These are phyloP conservation scores for Sporisorium graminicola DNA, from an alignment of 1,284 basidiomycete species.

Conservation along the genomic window DNA sequence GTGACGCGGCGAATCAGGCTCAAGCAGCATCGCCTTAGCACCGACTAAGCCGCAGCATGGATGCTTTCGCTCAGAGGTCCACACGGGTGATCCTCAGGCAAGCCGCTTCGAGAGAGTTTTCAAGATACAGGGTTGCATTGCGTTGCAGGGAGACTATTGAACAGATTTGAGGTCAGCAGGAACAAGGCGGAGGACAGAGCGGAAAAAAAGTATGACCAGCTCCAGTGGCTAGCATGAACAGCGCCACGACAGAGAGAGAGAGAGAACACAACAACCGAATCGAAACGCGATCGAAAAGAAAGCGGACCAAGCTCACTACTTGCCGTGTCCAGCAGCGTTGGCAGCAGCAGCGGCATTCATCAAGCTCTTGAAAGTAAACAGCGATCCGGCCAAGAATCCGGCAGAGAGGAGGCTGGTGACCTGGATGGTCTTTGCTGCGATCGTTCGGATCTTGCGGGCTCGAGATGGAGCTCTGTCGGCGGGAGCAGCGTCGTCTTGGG, in stretches of 20 bases:
- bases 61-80: too few species aligned
- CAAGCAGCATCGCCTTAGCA: not conserved
- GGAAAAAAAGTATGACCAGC: not conserved
- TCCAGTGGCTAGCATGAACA: not conserved
- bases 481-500: not conserved
- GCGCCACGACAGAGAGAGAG: not conserved
- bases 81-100: not conserved
- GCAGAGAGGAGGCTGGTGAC: slow-evolving; percentile 31
- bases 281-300: not conserved
- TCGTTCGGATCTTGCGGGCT: not conserved
- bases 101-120: not conserved
- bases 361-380: slow-evolving; percentile 49
- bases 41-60: not conserved
- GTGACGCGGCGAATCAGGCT: too few species aligned
- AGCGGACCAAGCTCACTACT: slow-evolving; percentile 1
- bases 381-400: slow-evolving; percentile 34
- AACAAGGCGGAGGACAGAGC: not conserved
- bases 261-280: not conserved
- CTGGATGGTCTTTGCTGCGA: slow-evolving; percentile 18
- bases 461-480: slow-evolving; percentile 1
- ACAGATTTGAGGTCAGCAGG: not conserved
- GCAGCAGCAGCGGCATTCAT: slow-evolving; percentile 40
- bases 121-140: not conserved
- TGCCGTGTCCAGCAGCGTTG: slow-evolving; percentile 20
- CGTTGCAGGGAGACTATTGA: not conserved